Evolutionary conservation across 2,329 filamentous ascomycete genomes (phyloP).

Genomic region (Fusarium napiforme): DNA sequence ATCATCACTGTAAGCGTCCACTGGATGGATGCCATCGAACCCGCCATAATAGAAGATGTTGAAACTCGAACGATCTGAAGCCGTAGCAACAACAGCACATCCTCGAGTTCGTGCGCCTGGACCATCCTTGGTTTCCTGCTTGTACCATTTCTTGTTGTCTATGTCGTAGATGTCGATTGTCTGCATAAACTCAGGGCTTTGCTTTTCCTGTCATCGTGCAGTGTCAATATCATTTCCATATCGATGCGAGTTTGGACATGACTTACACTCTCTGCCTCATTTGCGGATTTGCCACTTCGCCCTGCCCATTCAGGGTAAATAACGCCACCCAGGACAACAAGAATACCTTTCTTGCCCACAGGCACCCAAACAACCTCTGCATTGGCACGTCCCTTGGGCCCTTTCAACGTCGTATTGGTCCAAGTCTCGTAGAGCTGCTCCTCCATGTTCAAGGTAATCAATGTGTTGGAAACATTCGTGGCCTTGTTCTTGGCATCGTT

Average conservation of each 20-base stretch:
- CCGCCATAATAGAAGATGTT: slow-evolving; percentile 90
- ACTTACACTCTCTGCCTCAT: slow-evolving; percentile 50
- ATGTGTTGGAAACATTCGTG: slow-evolving; percentile 61
- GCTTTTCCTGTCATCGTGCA: slow-evolving; percentile 58
- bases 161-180: slow-evolving; percentile 83
- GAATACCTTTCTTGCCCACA: slow-evolving; percentile 78
- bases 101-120: slow-evolving; percentile 71
- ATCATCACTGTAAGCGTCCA: slow-evolving; percentile 65
- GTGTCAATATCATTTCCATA: not conserved
- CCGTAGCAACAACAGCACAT: slow-evolving; percentile 79
- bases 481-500: slow-evolving; percentile 51
- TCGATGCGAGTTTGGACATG: not conserved
- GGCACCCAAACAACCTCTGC: slow-evolving; percentile 80
- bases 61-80: slow-evolving; percentile 77
- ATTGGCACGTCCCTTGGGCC: slow-evolving; percentile 67
- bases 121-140: slow-evolving; percentile 72
- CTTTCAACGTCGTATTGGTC: slow-evolving; percentile 63
- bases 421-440: slow-evolving; percentile 62
- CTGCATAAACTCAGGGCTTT: slow-evolving; percentile 77
- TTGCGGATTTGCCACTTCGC: slow-evolving; percentile 39
- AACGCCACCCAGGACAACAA: slow-evolving; percentile 82
- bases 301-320: slow-evolving; percentile 64
- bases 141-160: slow-evolving; percentile 72
- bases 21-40: slow-evolving; percentile 64
- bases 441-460: slow-evolving; percentile 72